Percentiles rank a stretch among this genome's conserved stretches.
phyloP scores from a whole-genome alignment of 1,284 basidiomycete genomes.

The Sanghuangporus sanghuang region DNA sequence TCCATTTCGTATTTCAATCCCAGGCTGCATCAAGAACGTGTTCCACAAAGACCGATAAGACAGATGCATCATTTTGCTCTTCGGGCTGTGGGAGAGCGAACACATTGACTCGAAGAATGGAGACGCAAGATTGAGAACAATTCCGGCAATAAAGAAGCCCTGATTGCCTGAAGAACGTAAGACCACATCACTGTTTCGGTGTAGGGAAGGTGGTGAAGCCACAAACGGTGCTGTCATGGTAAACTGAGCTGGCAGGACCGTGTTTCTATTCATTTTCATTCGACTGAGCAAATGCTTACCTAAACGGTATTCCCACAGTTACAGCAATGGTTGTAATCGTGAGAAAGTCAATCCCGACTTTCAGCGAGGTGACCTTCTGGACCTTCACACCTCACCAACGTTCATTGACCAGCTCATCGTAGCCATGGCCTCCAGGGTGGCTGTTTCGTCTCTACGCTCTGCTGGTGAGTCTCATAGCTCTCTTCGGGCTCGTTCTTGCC shows the following conservation, averaged over 20 bases:
- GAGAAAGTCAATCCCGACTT: conserved; percentile 17
- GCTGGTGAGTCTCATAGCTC: conserved; percentile 40
- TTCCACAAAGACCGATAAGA: conserved; percentile 27
- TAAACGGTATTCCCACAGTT: conserved; percentile 13
- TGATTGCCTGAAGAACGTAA: conserved; percentile 33
- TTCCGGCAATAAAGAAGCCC: conserved; percentile 30
- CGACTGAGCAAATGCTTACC: not conserved
- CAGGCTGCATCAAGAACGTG: conserved; percentile 27
- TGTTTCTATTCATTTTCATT: no score
- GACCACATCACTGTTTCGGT: conserved; percentile 26
- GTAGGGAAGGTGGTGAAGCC: not conserved
- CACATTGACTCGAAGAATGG: conserved; percentile 35
- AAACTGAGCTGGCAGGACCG: conserved; percentile 17
- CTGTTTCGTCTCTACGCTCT: conserved; percentile 56
- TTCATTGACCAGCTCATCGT: conserved; percentile 3
- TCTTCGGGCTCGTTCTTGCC: not conserved
- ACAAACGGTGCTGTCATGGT: conserved; percentile 20
- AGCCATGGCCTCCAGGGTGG: conserved; percentile 68
- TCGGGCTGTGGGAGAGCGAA: conserved; percentile 28
- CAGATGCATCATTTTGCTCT: conserved; percentile 18
- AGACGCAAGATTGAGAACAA: conserved; percentile 31
- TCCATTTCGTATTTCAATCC: conserved; percentile 34
- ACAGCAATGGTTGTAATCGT: conserved; percentile 19
- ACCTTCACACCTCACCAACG: conserved; percentile 1
- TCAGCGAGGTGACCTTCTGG: not conserved